Conservation (phyloP, 805 yeast species). For the Ogataea wickerhamii region DNA sequence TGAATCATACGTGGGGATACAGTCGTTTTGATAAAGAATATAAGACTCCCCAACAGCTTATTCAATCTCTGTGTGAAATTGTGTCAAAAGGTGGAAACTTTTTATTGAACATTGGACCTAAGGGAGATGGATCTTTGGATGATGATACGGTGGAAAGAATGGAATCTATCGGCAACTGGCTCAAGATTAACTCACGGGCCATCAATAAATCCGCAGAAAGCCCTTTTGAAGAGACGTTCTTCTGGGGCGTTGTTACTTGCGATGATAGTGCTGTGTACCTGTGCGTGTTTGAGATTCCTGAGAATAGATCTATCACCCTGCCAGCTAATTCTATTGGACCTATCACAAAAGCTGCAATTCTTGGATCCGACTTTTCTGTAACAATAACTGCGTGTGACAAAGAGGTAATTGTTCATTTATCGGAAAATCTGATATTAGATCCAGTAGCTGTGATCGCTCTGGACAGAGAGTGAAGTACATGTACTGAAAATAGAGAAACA, state of each 20-base stretch:
- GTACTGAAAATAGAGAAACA: neutral
- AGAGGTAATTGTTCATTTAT: neutral
- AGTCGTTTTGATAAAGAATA: conserved; percentile 4
- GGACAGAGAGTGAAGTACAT: neutral
- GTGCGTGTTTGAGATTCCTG: conserved; percentile 2
- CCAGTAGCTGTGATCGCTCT: neutral
- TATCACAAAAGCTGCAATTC: conserved; percentile 1
- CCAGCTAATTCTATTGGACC: neutral
- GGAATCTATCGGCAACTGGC: conserved; percentile 5
- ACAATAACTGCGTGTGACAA: neutral
- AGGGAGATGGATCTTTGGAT: conserved; percentile 5
- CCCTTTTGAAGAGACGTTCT: conserved; percentile 3
- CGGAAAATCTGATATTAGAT: neutral
- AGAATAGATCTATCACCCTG: neutral
- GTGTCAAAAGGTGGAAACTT: conserved; percentile 8
- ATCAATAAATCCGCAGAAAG: conserved; percentile 2
- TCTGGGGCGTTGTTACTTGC: conserved; percentile 7
- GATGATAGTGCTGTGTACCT: conserved; percentile 1
- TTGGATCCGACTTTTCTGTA: neutral
- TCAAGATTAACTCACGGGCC: conserved; percentile 3
- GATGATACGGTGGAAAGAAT: conserved; percentile 3
- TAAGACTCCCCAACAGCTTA: conserved; percentile 6
- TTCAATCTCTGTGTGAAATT: conserved; percentile 7
- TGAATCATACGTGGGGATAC: conserved; percentile 7
- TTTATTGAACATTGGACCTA: conserved; percentile 8